Conservation (phyloP, 306 rosid species). For the Mimosa pudica region DNA sequence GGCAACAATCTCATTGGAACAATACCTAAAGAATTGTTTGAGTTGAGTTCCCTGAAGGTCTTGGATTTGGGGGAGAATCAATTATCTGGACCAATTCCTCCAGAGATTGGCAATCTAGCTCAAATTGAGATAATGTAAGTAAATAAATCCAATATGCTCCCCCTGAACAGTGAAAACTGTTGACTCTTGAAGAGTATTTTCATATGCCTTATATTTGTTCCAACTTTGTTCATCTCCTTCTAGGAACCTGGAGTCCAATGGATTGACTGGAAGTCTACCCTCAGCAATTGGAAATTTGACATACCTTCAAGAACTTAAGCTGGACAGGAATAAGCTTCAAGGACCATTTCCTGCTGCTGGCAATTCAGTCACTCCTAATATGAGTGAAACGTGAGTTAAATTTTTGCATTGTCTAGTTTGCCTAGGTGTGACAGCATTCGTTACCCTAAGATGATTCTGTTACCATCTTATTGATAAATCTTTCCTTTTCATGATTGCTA, state of each 20-base stretch:
- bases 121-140: constrained; percentile 65
- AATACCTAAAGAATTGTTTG: constrained; percentile 76
- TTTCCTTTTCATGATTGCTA: constrained; percentile 12
- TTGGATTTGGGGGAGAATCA: constrained; percentile 90
- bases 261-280: constrained; percentile 75
- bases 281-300: constrained; percentile 72
- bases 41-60: constrained; percentile 62
- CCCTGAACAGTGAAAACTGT: constrained; percentile 13
- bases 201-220: constrained; percentile 29
- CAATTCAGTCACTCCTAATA: constrained; percentile 33
- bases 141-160: constrained; percentile 33
- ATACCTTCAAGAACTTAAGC: constrained; percentile 70
- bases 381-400: constrained; percentile 66
- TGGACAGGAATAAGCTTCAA: constrained; percentile 88
- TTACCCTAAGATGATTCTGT: constrained; percentile 17
- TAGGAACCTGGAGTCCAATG: constrained; percentile 86
- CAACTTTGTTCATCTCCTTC: constrained; percentile 37
- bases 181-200: neutral
- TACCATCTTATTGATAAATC: constrained; percentile 10
- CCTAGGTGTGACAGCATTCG: neutral
- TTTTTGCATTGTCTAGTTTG: constrained; percentile 26
- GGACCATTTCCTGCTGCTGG: constrained; percentile 73
- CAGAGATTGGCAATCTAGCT: constrained; percentile 72
- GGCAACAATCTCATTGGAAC: constrained; percentile 79
- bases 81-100: constrained; percentile 83